Percentiles rank a stretch among this genome's conserved stretches.
Conservation (phyloP, 2,329 filamentous ascomycete species). For the Cercospora brassicicola region DNA sequence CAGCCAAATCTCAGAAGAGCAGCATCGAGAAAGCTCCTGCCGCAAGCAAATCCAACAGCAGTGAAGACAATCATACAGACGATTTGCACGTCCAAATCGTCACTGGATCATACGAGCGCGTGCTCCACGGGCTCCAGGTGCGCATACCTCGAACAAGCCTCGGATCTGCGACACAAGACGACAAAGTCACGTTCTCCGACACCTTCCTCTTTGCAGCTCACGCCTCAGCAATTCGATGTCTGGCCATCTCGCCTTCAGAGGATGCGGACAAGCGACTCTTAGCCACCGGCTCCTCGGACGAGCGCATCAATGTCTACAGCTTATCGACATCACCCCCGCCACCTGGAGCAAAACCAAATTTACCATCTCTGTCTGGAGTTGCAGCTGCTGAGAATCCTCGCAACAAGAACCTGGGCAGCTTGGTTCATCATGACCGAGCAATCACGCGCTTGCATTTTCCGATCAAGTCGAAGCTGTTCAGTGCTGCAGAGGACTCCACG, state of each 20-base stretch:
- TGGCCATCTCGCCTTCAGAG: slow-evolving; percentile 73
- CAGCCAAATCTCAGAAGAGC: slow-evolving; percentile 7
- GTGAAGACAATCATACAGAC: not conserved
- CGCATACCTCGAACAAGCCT: slow-evolving; percentile 52
- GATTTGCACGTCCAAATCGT: slow-evolving; percentile 77
- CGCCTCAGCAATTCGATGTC: slow-evolving; percentile 80
- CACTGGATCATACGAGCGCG: slow-evolving; percentile 88
- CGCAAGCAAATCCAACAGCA: not conserved
- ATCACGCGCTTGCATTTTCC: slow-evolving; percentile 81
- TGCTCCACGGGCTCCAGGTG: slow-evolving; percentile 87
- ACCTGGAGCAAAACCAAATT: slow-evolving; percentile 60
- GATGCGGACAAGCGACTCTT: slow-evolving; percentile 75
- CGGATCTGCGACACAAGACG: slow-evolving; percentile 7
- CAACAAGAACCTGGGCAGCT: slow-evolving; percentile 82
- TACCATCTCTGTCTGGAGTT: slow-evolving; percentile 64
- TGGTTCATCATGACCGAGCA: slow-evolving; percentile 82
- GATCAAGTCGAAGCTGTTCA: slow-evolving; percentile 80
- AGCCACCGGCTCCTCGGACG: slow-evolving; percentile 88
- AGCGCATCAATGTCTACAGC: slow-evolving; percentile 91
- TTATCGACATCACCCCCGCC: slow-evolving; percentile 61
- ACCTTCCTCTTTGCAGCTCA: slow-evolving; percentile 96
- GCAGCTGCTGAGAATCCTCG: slow-evolving; percentile 79
- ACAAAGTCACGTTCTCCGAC: slow-evolving; percentile 70
- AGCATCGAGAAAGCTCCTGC: slow-evolving; percentile 6
- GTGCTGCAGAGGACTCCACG: slow-evolving; percentile 85